A percentile compares a stretch with the other conserved stretches of the same genome.
phyloP scores from a whole-genome alignment of 495 filamentous ascomycete species.

The Echria macrotheca region DNA sequence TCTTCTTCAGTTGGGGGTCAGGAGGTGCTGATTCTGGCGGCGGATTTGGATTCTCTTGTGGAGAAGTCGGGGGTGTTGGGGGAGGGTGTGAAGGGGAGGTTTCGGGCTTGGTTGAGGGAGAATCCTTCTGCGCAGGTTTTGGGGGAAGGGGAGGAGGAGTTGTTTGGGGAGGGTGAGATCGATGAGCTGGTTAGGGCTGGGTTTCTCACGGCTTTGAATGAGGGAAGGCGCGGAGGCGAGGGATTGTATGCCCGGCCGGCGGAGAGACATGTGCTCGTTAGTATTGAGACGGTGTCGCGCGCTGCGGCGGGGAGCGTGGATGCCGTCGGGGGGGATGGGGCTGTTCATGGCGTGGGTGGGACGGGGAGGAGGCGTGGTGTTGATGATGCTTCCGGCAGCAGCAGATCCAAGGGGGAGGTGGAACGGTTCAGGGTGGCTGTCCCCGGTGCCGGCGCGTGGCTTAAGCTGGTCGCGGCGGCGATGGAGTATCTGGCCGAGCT shows the following conservation, averaged over 20 bases:
- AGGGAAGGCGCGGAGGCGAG: constrained; percentile 32
- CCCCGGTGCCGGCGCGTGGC: constrained; percentile 66
- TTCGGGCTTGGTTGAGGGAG: constrained; percentile 47
- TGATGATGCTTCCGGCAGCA: no score
- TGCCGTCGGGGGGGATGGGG: constrained; percentile 56
- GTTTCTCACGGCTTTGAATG: constrained; percentile 58
- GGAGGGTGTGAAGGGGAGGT: constrained; percentile 51
- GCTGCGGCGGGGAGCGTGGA: constrained; percentile 58
- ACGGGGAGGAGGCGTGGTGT: constrained; percentile 45
- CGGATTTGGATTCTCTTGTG: constrained; percentile 59
- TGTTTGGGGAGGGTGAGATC: constrained; percentile 45
- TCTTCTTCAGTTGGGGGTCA: constrained; percentile 61
- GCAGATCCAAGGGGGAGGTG: constrained; percentile 6
- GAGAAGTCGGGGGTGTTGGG: constrained; percentile 38
- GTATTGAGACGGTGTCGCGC: constrained; percentile 48
- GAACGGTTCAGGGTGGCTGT: constrained; percentile 57
- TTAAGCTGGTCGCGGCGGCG: constrained; percentile 62
- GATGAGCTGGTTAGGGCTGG: constrained; percentile 58
- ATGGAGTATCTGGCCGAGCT: constrained; percentile 62
- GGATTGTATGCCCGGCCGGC: constrained; percentile 47
- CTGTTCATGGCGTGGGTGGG: constrained; percentile 50
- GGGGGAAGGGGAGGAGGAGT: constrained; percentile 39
- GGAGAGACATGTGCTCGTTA: constrained; percentile 44
- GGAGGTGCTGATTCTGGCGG: constrained; percentile 61
- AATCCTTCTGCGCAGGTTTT: constrained; percentile 48